Conservation (phyloP, 345 rosid species). For the Iberis pinnata region DNA sequence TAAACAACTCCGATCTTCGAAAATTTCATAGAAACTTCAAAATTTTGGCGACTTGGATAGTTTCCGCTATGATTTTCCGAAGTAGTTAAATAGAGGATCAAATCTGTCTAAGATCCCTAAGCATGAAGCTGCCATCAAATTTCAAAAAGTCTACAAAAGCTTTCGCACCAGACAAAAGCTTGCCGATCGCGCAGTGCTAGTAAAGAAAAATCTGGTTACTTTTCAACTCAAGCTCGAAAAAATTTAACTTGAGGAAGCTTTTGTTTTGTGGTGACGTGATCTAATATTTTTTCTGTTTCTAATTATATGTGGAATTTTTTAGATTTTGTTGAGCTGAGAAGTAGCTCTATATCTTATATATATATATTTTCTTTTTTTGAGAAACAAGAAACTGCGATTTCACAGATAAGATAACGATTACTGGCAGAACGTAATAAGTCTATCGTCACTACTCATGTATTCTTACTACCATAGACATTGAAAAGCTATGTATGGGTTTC, state of each 20-base stretch:
- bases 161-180: slow-evolving; percentile 88
- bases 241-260: not conserved
- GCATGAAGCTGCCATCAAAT: slow-evolving; percentile 72
- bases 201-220: slow-evolving; percentile 78
- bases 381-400: slow-evolving; percentile 89
- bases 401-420: slow-evolving; percentile 81
- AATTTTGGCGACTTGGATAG: too few relatives aligned
- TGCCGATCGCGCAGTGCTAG: slow-evolving; percentile 90
- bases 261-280: slow-evolving; percentile 9
- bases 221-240: too few relatives aligned
- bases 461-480: not conserved
- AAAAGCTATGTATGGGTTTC: not conserved
- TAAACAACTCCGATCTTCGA: too few relatives aligned
- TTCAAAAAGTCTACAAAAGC: slow-evolving; percentile 91
- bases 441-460: not conserved
- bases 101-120: too few relatives aligned
- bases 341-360: slow-evolving; percentile 86
- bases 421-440: slow-evolving; percentile 60
- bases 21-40: too few relatives aligned
- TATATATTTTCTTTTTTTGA: slow-evolving; percentile 68
- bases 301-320: slow-evolving; percentile 72
- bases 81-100: too few relatives aligned
- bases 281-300: slow-evolving; percentile 19
- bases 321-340: slow-evolving; percentile 79
- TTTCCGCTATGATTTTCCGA: too few relatives aligned